These are phyloP conservation scores for Hippophae rhamnoides DNA, from an alignment of 306 rosid genomes.

Conservation along the genomic window DNA sequence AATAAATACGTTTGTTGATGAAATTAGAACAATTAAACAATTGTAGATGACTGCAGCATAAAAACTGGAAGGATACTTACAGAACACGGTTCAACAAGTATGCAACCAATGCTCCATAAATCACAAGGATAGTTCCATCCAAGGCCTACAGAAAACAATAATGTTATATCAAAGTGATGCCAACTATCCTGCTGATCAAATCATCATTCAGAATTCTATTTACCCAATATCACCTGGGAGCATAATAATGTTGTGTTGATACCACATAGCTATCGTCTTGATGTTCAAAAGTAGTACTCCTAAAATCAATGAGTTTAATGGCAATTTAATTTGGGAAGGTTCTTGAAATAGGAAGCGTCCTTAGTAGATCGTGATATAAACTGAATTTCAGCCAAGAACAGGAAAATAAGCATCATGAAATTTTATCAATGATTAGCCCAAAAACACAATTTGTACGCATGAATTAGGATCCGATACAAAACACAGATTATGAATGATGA, in stretches of 20 bases:
- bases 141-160: conserved; percentile 48
- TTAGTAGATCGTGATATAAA: conserved; percentile 46
- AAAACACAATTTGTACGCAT: conserved; percentile 4
- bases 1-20: background rate
- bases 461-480: conserved; percentile 2
- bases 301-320: conserved; percentile 79
- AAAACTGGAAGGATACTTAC: conserved; percentile 36
- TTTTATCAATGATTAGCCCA: conserved; percentile 1
- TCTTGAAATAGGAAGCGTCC: conserved; percentile 69
- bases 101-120: conserved; percentile 82
- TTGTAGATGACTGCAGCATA: conserved; percentile 2
- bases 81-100: conserved; percentile 78
- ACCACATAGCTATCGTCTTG: conserved; percentile 75
- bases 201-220: conserved; percentile 12
- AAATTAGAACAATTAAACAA: background rate
- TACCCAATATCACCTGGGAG: conserved; percentile 77
- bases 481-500: no score
- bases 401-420: conserved; percentile 1
- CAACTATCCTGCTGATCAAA: background rate
- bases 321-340: conserved; percentile 63
- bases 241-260: conserved; percentile 79
- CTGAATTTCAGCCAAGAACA: conserved; percentile 26
- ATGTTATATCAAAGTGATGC: conserved; percentile 4
- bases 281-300: conserved; percentile 71
- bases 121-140: conserved; percentile 90